Base-by-base conservation (phyloP, 2,329 filamentous ascomycete genomes). In the Macrophomina phaseolina region DNA sequence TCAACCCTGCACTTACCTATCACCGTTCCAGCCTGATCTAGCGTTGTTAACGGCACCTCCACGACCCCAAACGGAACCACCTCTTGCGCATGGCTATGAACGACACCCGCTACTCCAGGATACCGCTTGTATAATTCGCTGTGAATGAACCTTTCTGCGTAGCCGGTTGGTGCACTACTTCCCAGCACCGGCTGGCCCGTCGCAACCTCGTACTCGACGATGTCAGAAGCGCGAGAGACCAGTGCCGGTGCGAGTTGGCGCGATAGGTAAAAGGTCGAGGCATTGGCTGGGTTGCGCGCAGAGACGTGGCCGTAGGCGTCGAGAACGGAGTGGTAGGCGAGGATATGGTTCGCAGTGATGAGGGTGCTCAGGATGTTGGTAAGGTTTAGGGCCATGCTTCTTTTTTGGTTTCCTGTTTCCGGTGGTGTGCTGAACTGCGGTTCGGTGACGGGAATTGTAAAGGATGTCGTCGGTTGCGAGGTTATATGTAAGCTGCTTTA, bases 241-340 rank as follows among this genome's bases (percentile, higher is more conserved):
- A 83, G 72, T 0, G 81, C 81, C 5, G 82, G 81, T 1, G 81
- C 75, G 46, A 81, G 76, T 18, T 77, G 77, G 55, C 74, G 75
- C 28, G 80, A 76, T 71, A 84, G 77, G 76, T 80, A 83, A 72
- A 83, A 83, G 0, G 79, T 82, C 3, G 78, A 72, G 1, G 79
- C 71, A 11, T 84, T 81, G 42, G 78, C 74, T 14, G 85, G 84
- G 66, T 85, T 81, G 5, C 85, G 80, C 18, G 85, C 77, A 3
- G 84, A 85, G 14, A 87, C 76, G 69, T 87, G 85, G 18, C 85
- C 84, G 70, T 84, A 87, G 0, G 82, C 84, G 67, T 86, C 85
- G 42, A 87, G 71, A 8, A 87, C 78, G 60, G 77, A 77, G 61
- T 86, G 77, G 66, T 83, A 72, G 71, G 86, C 82, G 0, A 87